Base-by-base conservation (phyloP, 768 basidiomycete species). In the Psilocybe subaeruginosa region DNA sequence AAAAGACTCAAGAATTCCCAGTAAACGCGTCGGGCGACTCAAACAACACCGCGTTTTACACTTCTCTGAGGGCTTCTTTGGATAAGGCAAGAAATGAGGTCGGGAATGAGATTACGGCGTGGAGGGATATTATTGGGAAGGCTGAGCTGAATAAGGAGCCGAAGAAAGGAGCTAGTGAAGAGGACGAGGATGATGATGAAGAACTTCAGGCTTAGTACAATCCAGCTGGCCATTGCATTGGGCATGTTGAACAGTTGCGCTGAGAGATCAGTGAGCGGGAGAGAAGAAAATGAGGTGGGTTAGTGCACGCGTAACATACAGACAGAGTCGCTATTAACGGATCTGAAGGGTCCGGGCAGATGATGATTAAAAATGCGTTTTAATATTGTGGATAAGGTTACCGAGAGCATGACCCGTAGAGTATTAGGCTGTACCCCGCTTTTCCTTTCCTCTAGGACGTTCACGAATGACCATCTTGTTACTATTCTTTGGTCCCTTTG, bases 391-490 rank as follows among this genome's bases (percentile, higher is more conserved):
- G 57, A 64, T 52, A 45, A 47, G 37, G 53, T 54, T 59, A 62
- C 49, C n/a, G 43, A 54, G 47, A 55, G 45, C 59, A 61, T 48
- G 68, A 43, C 57, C 37, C 47, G 39, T 58, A 45, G 59, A 41
- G 46, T 68, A 65, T 61, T 66, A 76, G 66, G 79, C 79, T 56
- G 76, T 74, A 71, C 78, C 76, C 55, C 74, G 76, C 74, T 79
- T 81, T 66, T 82, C 80, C 69, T 79, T 79, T 46, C 93, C 93
- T 66, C 93, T 80, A 50, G 94, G 93, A 46, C 94, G 82, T 76
- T 95, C 92, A 61, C 86, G 85, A 69, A 96, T 76, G 58, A 96
- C 94, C 86, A 92, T 85, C 82, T 90, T 93, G 81, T 95, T 95
- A 69, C 91, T 89, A 73, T 87, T 87, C 82, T 93, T 93, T 54